A percentile compares a stretch with the other conserved stretches of the same genome.
Conservation (phyloP, 768 basidiomycete genomes). For the Boletus rex-veris region DNA sequence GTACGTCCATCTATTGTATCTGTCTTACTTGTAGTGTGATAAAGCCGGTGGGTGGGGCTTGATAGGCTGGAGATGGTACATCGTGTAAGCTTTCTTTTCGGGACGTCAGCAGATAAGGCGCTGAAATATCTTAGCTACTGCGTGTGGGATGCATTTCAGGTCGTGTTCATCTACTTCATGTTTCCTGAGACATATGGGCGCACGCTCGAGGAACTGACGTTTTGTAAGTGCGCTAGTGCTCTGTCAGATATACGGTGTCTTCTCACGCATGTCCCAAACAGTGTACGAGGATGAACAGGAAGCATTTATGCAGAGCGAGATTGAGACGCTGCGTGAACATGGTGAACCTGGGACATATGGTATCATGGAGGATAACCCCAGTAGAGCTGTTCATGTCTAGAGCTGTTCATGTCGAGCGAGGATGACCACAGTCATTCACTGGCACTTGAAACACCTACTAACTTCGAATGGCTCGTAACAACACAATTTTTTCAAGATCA, state of each 20-base stretch:
- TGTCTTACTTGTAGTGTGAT: too few relatives aligned
- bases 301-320: background rate
- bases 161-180: background rate
- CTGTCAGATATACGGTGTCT: background rate
- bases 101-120: background rate
- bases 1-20: background rate
- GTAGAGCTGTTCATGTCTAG: background rate
- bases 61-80: slow-evolving; percentile 2
- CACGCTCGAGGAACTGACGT: background rate
- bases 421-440: background rate
- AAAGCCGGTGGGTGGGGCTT: background rate
- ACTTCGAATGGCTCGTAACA: too few relatives aligned
- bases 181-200: background rate
- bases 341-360: background rate
- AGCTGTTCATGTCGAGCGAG: too few relatives aligned
- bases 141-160: background rate
- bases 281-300: slow-evolving; percentile 4
- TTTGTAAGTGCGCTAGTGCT: slow-evolving; percentile 10
- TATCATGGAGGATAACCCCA: background rate
- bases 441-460: too few relatives aligned
- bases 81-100: background rate
- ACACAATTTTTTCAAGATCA: too few relatives aligned
- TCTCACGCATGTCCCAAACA: background rate
- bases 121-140: background rate
- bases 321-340: background rate